Evolutionary conservation across 2,329 filamentous ascomycete species (phyloP).

Genomic region (Aspergillus neoniger): DNA sequence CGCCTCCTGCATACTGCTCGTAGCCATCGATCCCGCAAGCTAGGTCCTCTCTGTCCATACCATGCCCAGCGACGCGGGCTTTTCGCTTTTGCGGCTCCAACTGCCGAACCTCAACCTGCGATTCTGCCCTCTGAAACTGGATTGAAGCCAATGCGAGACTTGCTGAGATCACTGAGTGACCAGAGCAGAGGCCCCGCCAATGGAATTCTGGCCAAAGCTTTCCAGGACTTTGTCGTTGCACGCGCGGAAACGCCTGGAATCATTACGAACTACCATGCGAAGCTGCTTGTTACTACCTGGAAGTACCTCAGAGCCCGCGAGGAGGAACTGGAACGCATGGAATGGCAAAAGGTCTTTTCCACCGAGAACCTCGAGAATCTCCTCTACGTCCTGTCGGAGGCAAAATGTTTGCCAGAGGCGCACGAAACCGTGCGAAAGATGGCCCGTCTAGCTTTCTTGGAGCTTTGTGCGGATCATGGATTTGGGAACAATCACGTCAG

Average conservation of each 20-base stretch:
- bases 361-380: constrained; percentile 43
- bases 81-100: constrained; percentile 36
- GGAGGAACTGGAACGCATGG: constrained; percentile 32
- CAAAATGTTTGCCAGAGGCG: constrained; percentile 39
- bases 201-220: constrained; percentile 65
- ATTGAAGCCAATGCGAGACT: constrained; percentile 69
- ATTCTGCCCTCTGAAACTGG: constrained; percentile 63
- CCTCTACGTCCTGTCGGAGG: constrained; percentile 41
- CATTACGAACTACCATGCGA: constrained; percentile 68
- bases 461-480: constrained; percentile 45
- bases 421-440: constrained; percentile 41
- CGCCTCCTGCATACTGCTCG: constrained; percentile 35
- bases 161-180: constrained; percentile 64
- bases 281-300: constrained; percentile 61
- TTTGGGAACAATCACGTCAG: constrained; percentile 40
- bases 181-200: constrained; percentile 65
- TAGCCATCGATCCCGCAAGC: constrained; percentile 33
- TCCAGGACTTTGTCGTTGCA: constrained; percentile 63
- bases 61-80: constrained; percentile 35
- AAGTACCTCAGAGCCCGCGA: constrained; percentile 56
- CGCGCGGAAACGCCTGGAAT: constrained; percentile 51
- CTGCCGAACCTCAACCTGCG: constrained; percentile 57
- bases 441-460: constrained; percentile 41
- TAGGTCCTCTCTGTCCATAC: constrained; percentile 36
- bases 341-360: constrained; percentile 41